Evolutionary conservation across 371 early-diverging fungal genomes (phyloP).

Genomic region (Mucor sp.): DNA sequence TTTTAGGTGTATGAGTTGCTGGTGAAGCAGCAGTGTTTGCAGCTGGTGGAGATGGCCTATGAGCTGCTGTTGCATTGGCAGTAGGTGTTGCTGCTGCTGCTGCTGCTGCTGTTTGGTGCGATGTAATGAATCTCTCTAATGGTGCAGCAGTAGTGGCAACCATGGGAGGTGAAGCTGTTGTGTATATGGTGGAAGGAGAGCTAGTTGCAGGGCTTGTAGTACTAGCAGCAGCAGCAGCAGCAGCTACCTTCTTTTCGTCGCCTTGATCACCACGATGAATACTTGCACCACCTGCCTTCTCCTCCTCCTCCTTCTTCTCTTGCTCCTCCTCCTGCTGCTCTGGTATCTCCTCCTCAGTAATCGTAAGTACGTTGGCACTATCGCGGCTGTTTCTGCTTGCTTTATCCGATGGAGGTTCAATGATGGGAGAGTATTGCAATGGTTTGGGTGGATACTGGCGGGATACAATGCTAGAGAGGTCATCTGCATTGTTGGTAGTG

Average conservation of each 20-base stretch:
- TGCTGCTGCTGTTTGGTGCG: not conserved
- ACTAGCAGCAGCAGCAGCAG: not conserved
- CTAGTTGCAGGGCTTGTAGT: not conserved
- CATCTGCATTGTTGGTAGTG: constrained; percentile 14
- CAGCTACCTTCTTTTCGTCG: not conserved
- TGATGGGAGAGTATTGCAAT: constrained; percentile 33
- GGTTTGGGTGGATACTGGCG: constrained; percentile 41
- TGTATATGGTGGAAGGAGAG: not conserved
- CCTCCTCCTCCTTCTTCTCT: not conserved
- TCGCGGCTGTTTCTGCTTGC: not conserved
- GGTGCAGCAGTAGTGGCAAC: not conserved
- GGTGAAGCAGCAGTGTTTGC: not conserved
- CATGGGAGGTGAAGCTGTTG: not conserved
- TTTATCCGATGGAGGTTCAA: constrained; percentile 24
- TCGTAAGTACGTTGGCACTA: not conserved
- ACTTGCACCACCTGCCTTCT: not conserved
- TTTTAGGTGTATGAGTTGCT: constrained; percentile 5
- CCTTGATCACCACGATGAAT: not conserved
- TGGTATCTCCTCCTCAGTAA: not conserved
- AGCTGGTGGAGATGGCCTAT: not conserved
- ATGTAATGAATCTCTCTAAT: not conserved
- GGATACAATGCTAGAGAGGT: constrained; percentile 12
- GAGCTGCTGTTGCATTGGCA: not conserved
- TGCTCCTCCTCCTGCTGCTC: not conserved
- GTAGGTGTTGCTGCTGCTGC: not conserved